phyloP scores from a whole-genome alignment of 768 basidiomycete genomes.

The Amanita thiersii region DNA sequence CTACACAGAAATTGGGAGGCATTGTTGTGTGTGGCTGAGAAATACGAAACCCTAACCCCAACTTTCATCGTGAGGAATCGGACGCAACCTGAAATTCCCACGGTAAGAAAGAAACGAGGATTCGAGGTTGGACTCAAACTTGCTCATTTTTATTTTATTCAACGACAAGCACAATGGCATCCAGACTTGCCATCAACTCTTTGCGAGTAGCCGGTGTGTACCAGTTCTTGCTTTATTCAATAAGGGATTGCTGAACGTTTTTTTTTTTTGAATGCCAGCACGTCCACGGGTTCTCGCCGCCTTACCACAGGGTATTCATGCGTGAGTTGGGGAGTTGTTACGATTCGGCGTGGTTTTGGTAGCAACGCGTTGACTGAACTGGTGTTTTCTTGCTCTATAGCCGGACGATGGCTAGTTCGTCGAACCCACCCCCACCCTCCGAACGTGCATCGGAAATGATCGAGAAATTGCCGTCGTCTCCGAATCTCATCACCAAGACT shows the following conservation, averaged over 20 bases:
- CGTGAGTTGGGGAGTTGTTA: constrained; percentile 29
- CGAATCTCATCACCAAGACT: constrained; percentile 89
- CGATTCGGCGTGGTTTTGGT: constrained; percentile 8
- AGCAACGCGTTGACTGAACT: constrained; percentile 9
- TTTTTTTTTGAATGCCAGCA: constrained; percentile 35
- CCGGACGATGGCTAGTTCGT: constrained; percentile 55
- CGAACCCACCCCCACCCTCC: constrained; percentile 62
- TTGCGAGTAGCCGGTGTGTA: constrained; percentile 52
- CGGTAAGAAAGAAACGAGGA: too few relatives aligned
- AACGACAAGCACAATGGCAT: constrained; percentile 39
- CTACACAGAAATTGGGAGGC: too few relatives aligned
- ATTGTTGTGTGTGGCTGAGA: background rate
- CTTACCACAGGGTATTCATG: constrained; percentile 35
- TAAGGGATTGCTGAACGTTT: constrained; percentile 8
- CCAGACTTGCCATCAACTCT: constrained; percentile 61
- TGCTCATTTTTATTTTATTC: too few relatives aligned
- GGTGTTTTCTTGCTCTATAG: constrained; percentile 25
- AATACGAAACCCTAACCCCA: constrained; percentile 3
- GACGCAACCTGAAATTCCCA: background rate
- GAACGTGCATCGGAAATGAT: constrained; percentile 89
- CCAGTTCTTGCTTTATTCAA: background rate
- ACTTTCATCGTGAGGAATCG: constrained; percentile 1
- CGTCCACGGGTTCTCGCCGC: constrained; percentile 47
- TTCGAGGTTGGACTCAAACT: too few relatives aligned
- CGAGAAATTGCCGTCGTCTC: constrained; percentile 79